Evolutionary conservation across 495 filamentous ascomycete genomes (phyloP).

Genomic region (Penicillium angulare): DNA sequence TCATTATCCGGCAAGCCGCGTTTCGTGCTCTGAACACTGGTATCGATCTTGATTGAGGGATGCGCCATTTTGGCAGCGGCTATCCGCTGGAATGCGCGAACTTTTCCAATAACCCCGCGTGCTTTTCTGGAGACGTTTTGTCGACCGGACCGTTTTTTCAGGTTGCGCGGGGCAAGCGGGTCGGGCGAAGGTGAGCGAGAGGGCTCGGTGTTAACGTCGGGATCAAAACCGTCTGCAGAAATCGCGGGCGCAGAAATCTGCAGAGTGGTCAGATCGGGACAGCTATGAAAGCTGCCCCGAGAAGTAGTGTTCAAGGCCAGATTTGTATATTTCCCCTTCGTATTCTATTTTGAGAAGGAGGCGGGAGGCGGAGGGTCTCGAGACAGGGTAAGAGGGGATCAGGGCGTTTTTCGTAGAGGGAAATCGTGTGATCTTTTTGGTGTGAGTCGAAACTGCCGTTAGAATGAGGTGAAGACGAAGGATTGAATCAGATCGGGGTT

Average conservation of each 20-base stretch:
- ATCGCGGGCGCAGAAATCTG: constrained; percentile 37
- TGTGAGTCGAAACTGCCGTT: constrained; percentile 10
- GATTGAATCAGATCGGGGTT: background rate
- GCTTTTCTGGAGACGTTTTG: constrained; percentile 43
- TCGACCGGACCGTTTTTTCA: constrained; percentile 32
- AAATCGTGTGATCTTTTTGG: constrained; percentile 21
- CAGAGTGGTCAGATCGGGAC: constrained; percentile 50
- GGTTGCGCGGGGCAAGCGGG: constrained; percentile 29
- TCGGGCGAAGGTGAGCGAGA: constrained; percentile 38
- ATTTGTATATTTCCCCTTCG: constrained; percentile 36
- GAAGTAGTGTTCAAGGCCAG: constrained; percentile 46
- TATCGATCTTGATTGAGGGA: constrained; percentile 48
- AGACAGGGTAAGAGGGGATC: constrained; percentile 22
- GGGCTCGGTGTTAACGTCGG: constrained; percentile 29
- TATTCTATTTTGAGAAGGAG: no score
- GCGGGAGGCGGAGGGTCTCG: no score
- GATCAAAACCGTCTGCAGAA: constrained; percentile 28
- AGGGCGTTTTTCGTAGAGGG: constrained; percentile 20
- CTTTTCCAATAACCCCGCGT: constrained; percentile 48
- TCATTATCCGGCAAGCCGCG: constrained; percentile 40
- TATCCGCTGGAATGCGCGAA: constrained; percentile 45
- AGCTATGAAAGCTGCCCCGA: constrained; percentile 51
- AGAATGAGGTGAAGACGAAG: constrained; percentile 1
- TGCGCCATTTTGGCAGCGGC: constrained; percentile 48
- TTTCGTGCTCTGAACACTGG: constrained; percentile 41